phyloP scores from a whole-genome alignment of 2,329 filamentous ascomycete species.

The Dichotomopilus funicola region DNA sequence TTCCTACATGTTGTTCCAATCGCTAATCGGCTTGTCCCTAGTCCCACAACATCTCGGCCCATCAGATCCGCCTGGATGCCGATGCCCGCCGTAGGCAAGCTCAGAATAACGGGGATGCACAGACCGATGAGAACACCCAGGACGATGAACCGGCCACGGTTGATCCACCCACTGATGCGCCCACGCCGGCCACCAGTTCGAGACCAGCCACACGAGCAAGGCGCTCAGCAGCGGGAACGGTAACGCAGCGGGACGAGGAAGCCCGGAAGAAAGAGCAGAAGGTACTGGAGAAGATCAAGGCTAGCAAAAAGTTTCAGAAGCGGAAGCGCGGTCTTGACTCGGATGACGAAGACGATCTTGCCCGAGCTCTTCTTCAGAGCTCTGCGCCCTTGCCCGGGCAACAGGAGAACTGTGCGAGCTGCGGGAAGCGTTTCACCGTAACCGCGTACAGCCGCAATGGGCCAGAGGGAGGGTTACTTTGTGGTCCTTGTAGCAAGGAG shows the following conservation, averaged over 20 bases:
- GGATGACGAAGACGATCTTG: constrained; percentile 46
- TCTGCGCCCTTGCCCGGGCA: constrained; percentile 67
- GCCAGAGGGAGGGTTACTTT: constrained; percentile 79
- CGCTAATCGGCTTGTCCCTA: constrained; percentile 26
- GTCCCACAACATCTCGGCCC: constrained; percentile 66
- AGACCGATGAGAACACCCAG: constrained; percentile 21
- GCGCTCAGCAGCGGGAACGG: constrained; percentile 24
- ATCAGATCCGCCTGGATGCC: constrained; percentile 46
- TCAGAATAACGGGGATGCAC: constrained; percentile 21
- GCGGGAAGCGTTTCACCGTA: constrained; percentile 84
- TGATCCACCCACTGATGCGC: constrained; percentile 15
- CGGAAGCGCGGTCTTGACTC: constrained; percentile 38
- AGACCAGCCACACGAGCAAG: constrained; percentile 15
- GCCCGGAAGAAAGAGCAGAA: constrained; percentile 48
- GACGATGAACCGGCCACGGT: constrained; percentile 22
- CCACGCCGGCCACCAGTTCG: constrained; percentile 2
- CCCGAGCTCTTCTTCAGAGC: constrained; percentile 41
- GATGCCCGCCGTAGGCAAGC: constrained; percentile 41
- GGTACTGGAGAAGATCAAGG: constrained; percentile 56
- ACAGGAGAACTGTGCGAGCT: constrained; percentile 79
- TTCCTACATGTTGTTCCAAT: neutral
- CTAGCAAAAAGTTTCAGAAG: constrained; percentile 52
- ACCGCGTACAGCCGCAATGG: constrained; percentile 81
- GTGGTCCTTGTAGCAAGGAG: constrained; percentile 71
- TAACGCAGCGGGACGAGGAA: constrained; percentile 34